These are phyloP conservation scores for Gonium pectorale DNA, from an alignment of 139 green algal genomes.

Conservation along the genomic window DNA sequence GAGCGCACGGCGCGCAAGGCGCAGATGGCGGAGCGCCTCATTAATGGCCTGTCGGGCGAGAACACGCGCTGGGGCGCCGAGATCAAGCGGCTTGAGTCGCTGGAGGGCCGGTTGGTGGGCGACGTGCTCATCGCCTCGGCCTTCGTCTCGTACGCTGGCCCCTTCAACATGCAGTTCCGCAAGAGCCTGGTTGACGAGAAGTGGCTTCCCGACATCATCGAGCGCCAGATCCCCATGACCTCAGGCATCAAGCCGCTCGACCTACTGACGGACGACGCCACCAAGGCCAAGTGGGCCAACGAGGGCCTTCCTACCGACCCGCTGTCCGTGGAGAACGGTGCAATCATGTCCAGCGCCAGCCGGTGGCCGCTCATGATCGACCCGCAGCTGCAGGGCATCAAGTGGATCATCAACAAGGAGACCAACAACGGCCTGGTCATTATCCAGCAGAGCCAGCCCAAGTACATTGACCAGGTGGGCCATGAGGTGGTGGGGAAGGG, in stretches of 20 bases:
- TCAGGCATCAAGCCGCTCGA: conserved; percentile 81
- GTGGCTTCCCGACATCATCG: conserved; percentile 81
- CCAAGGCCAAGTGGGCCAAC: conserved; percentile 78
- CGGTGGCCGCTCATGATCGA: conserved; percentile 89
- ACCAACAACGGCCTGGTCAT: conserved; percentile 82
- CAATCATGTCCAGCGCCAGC: conserved; percentile 85
- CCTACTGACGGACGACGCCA: conserved; percentile 83
- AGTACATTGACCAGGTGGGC: conserved; percentile 86
- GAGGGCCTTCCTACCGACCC: conserved; percentile 84
- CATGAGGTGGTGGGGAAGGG: too few relatives aligned
- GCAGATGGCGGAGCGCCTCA: conserved; percentile 87
- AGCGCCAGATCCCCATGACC: conserved; percentile 81
- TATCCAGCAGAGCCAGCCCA: conserved; percentile 87
- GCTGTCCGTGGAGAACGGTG: conserved; percentile 83
- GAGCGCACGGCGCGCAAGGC: conserved; percentile 87
- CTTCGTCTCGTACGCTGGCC: conserved; percentile 82
- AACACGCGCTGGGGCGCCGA: conserved; percentile 86
- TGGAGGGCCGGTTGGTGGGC: conserved; percentile 70
- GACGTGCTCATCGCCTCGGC: conserved; percentile 83
- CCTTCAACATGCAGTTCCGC: conserved; percentile 84
- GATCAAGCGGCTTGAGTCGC: conserved; percentile 77
- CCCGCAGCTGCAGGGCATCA: conserved; percentile 89
- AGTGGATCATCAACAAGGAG: conserved; percentile 89
- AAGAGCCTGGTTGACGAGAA: conserved; percentile 73
- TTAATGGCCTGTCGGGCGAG: conserved; percentile 83